Conservation (phyloP, 768 basidiomycete species). For the Termitomyces sp. region DNA sequence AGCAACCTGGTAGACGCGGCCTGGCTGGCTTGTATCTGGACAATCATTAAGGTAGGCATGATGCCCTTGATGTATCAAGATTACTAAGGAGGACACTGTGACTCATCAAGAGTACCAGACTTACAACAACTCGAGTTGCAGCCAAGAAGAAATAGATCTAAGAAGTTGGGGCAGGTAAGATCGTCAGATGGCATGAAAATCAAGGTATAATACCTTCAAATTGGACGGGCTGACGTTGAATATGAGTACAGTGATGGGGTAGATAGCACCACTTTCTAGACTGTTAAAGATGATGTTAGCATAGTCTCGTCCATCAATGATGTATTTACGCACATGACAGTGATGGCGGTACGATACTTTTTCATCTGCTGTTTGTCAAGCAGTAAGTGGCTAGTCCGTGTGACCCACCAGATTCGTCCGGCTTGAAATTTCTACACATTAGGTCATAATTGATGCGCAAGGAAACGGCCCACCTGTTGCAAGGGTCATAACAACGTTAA, state of each 20-base stretch:
- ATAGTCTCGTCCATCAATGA: background rate
- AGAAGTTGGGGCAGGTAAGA: background rate
- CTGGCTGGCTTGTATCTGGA: background rate
- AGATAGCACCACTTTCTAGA: conserved; percentile 1
- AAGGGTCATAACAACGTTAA: background rate
- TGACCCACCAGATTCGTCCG: conserved; percentile 5
- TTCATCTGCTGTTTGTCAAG: background rate
- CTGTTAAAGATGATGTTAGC: background rate
- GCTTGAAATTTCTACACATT: background rate
- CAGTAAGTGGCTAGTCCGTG: background rate
- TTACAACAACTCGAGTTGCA: conserved; percentile 1
- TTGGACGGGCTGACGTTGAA: background rate
- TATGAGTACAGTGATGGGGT: conserved; percentile 2
- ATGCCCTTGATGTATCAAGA: background rate
- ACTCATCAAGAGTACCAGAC: background rate
- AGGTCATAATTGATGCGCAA: background rate
- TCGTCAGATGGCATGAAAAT: background rate
- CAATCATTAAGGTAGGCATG: conserved; percentile 3
- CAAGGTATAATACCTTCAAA: background rate
- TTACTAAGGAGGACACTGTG: background rate
- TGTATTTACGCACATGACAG: background rate
- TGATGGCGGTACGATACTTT: background rate
- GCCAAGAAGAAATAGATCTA: background rate
- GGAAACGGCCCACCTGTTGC: background rate
- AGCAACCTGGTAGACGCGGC: background rate